Evolutionary conservation across 75 land plant species (phyloP), one percentile per base, ranked within the genome.

Genomic region (Pinus tabuliformis): DNA sequence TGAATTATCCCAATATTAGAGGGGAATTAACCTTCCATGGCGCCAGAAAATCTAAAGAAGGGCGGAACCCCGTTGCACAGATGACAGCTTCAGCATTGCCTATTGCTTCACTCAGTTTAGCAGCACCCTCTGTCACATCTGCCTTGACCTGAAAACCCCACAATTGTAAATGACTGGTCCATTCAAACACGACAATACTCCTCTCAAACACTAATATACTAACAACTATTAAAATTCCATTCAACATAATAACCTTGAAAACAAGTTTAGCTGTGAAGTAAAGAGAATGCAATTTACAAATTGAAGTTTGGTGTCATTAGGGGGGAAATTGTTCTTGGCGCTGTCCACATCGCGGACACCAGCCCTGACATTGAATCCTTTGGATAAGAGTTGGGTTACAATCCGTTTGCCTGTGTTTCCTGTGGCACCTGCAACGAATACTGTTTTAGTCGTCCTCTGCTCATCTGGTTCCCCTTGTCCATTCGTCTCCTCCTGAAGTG

Each of bases 361-460:
- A 11, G 98, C 98, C 74, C 91, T 83, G 28, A 95, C 96, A 2
- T 75, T 76, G 73, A 82, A 88, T 1, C 98, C 98, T 66, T 81
- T 82, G 16, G 92, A 73, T 9, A 93, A 82, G 21, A 95, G 78
- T 75, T 88, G 88, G 72, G 85, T 85, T 64, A 95, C 96, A 62
- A 95, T 89, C 77, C 92, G 85, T 71, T 85, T 91, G 15, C 98
- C 98, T 26, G 98, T 90, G 37, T 77, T 82, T 6, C 98, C 98
- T 18, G 90, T 89, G 2, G 98, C 95, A 21, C 98, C 98, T 1
- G 98, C 98, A 58, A 95, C 98, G 73, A 93, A 95, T 62, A 62
- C 15, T 26, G 64, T 24, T 62, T 62, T 62, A 14, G 54, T 49
- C 54, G 54, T 49, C 54, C 54, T 49, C 54, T 49, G 54, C 54